A percentile compares a stretch with the other conserved stretches of the same genome.
Conservation (phyloP, 805 yeast species). For the Sugiyamaella chiloensis region DNA sequence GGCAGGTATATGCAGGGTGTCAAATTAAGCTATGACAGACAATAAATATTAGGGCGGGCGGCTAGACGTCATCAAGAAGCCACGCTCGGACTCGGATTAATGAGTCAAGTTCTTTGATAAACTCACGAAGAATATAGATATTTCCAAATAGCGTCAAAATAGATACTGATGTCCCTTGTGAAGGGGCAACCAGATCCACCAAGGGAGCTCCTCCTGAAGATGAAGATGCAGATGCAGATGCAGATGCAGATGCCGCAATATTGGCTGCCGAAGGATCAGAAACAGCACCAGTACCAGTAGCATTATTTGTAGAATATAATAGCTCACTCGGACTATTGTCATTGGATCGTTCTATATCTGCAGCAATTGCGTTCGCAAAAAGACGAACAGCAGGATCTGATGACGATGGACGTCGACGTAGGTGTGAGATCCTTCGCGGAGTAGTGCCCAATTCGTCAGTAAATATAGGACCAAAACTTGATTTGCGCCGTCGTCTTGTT, state of each 20-base stretch:
- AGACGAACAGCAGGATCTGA: not conserved
- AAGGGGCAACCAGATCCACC: not conserved
- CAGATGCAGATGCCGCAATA: too few relatives aligned
- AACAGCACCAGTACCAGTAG: too few relatives aligned
- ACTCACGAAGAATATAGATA: slow-evolving; percentile 26
- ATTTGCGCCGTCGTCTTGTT: slow-evolving; percentile 1
- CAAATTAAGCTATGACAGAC: too few relatives aligned
- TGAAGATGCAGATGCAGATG: too few relatives aligned
- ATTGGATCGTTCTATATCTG: not conserved
- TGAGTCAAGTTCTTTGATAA: slow-evolving; percentile 30
- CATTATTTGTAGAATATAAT: not conserved
- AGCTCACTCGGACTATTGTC: too few relatives aligned
- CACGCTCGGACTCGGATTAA: slow-evolving; percentile 27
- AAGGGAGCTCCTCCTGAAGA: too few relatives aligned
- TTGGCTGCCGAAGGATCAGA: too few relatives aligned
- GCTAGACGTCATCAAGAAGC: slow-evolving; percentile 16
- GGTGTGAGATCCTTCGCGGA: slow-evolving; percentile 5
- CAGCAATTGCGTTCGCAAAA: not conserved
- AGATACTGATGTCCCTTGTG: slow-evolving; percentile 3
- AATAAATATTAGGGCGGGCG: too few relatives aligned
- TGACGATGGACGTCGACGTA: not conserved
- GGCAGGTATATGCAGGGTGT: too few relatives aligned
- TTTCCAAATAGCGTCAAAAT: slow-evolving; percentile 27
- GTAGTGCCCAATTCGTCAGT: slow-evolving; percentile 8
- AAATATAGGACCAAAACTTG: not conserved